Base-by-base conservation (phyloP, 2,329 filamentous ascomycete species). In the Rutstroemia sydowiana region DNA sequence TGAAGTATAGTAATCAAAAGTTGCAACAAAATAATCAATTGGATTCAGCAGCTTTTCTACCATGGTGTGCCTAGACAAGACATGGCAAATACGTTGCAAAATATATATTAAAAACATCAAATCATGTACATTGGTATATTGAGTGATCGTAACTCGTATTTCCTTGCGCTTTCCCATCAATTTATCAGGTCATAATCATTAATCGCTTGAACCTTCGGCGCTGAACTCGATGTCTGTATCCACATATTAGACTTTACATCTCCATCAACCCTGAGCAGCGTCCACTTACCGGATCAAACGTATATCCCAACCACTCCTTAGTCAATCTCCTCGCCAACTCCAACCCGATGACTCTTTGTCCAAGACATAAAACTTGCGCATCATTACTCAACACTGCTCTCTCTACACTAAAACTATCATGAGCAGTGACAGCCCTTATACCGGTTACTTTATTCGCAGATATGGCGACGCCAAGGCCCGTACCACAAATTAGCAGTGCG, bases 391-490 rank as follows among this genome's bases (percentile, higher is more conserved):
- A 71, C 10, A 95, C 79, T 18, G 85, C 82, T 45, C 88, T 73
- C 75, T 95, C 88, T 5, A 95, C 87, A 51, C 79, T 84, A 73
- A 91, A 95, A 59, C 82, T 84, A 66, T 95, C 89, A 68, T 95
- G 89, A 1, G 89, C 89, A 5, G 88, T 95, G 16, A 95, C 89
- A n/a, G 89, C 89, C 21, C 88, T 76, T 55, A 95, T 81, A 5
- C 88, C 88, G 52, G 82, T 84, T 58, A 95, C 82, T 69, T 95
- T 95, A 76, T 95, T 95, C 59, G 89, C 89, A n/a, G 81, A 73
- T 66, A 95, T 95, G 61, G 89, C 88, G 7, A 95, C 89, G 18
- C 89, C 89, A 7, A 95, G 77, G 0, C 89, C 89, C 0, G 89
- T 95, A 2, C 89, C 88, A 71, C 88, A 95, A 72, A 95, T 88